phyloP scores from a whole-genome alignment of 2,329 filamentous ascomycete species.

The Colletotrichum scovillei region DNA sequence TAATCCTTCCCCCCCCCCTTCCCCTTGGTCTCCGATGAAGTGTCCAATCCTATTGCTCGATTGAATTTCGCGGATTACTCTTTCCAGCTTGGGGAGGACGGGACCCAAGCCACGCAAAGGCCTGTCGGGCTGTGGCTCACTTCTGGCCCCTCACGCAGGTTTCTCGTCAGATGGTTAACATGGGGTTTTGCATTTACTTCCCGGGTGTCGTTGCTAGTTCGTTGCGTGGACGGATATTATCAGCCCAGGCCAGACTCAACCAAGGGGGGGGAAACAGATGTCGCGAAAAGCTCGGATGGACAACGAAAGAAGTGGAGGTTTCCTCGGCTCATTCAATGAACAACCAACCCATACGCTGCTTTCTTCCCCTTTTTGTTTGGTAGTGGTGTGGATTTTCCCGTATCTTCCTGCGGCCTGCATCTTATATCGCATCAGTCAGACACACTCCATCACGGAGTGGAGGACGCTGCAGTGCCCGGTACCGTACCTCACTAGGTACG shows the following conservation, averaged over 20 bases:
- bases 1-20: neutral
- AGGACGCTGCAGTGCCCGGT: neutral
- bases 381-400: neutral
- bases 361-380: neutral
- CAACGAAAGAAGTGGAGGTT: neutral
- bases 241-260: neutral
- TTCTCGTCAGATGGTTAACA: neutral
- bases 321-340: neutral
- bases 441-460: neutral
- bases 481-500: neutral
- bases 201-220: neutral
- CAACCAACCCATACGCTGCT: neutral
- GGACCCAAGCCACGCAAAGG: neutral
- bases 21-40: neutral
- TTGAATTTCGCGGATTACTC: too few species aligned
- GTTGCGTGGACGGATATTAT: neutral
- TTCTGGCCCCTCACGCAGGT: neutral
- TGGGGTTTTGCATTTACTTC: neutral
- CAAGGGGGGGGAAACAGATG: neutral
- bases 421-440: neutral
- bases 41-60: conserved; percentile 4
- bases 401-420: neutral
- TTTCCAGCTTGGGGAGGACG: neutral
- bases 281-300: neutral
- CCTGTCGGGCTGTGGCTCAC: neutral